Base-by-base conservation (phyloP, 2,329 filamentous ascomycete species). In the Diplocarpon rosae region DNA sequence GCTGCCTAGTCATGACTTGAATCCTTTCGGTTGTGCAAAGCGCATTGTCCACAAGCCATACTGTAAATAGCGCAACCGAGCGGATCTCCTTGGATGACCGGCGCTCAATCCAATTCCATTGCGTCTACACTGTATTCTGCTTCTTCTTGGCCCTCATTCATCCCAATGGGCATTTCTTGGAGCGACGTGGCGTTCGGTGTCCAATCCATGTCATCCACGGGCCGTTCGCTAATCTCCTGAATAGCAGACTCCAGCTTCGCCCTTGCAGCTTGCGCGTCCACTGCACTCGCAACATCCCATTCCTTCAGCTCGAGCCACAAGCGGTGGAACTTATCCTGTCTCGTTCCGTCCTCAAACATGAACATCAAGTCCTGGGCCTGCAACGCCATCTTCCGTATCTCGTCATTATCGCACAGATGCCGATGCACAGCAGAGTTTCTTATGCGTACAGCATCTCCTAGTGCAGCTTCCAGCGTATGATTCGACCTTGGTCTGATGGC, bases 201-300 rank as follows among this genome's bases (percentile, higher is more conserved):
- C 59, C 59, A 61, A 48, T 61, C 58, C 58, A 61, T 60, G 45
- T 59, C 57, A 44, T 59, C 52, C 28, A 61, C 47, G 1, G 56
- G 56, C 9, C 47, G 36, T 41, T 61, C 58, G 33, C 53, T 53
- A 34, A 60, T 58, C n/a, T 52, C 50, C 36, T 52, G 45, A 15
- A 61, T 44, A 9, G 53, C 56, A n/a, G 30, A 37, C 32, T 58
- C 49, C 36, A 61, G 33, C n/a, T 47, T 51, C 1, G 30, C 24
- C 37, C 52, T 57, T 9, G 56, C 53, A 13, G 24, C 46, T 17
- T 56, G 37, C 14, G 45, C 37, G 39, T 56, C 49, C 0, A 36
- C 32, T 12, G 14, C 32, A 40, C 42, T 51, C 3, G 48, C 16
- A 9, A 24, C 29, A 27, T 60, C 54, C 59, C 59, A 61, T 27